Evolutionary conservation across 1,139 yeast genomes (phyloP), one percentile per base, ranked within the genome.

Genomic region (Meyerozyma sp.): DNA sequence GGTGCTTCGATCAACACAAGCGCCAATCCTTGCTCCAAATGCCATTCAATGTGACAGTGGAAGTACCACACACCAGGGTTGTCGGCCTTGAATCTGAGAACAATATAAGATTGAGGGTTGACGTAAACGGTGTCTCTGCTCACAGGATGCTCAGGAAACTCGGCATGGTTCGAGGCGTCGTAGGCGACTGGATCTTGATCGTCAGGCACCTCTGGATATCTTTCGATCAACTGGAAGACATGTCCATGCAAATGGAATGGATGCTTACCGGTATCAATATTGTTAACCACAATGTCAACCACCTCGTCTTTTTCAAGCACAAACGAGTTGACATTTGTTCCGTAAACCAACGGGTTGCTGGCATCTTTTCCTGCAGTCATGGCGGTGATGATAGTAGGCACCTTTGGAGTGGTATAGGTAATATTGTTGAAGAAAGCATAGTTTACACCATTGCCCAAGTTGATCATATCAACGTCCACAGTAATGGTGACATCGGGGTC

Each of bases 161-260:
- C 57, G 10, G 61, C 58, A 47, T 65, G 66, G 44, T 61, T 58
- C 9, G 41, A 34, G n/a, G 68, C 61, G 55, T 73, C 68, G 58
- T 68, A 75, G 9, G 53, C 47, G n/a, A 62, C 59, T 54, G 79
- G 69, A 49, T 58, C 58, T 10, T 63, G 63, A 14, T 58, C 65
- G 39, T 66, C 73, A 16, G 58, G 65, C 10, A 68, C 67, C 21
- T 56, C 62, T 40, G 55, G 62, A 28, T 63, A 63, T 54, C 76
- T 59, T 18, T 68, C 64, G 39, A 84, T 66, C 13, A 69, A 53
- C 63, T 86, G 94, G 78, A 85, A 86, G 35, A 59, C 73, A 59
- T 85, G 94, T 2, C 95, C 95, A 65, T 86, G 95, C 57, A 86
- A 70, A 67, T 86, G 94, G 83, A 86, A 86, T n/a, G 95, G 94